Evolutionary conservation across 2,329 filamentous ascomycete genomes (phyloP), one percentile per base, ranked within the genome.

Genomic region (Cordyceps javanica): DNA sequence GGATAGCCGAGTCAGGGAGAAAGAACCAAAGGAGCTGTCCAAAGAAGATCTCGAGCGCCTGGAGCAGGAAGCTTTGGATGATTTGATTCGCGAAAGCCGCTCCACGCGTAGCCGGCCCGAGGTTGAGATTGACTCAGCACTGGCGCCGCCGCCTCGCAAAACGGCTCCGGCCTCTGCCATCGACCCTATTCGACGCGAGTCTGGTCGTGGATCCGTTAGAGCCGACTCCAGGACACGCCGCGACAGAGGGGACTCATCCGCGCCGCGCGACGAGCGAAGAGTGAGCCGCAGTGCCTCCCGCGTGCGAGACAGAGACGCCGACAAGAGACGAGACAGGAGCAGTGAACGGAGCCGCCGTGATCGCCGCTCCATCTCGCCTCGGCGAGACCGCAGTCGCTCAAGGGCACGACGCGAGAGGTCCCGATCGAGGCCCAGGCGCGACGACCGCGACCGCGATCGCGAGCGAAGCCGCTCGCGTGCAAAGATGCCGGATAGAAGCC

Each of bases 11-110:
- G 52, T 69, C 58, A 67, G 69, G 39, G 72, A 73, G 59, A 71
- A 68, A 58, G 73, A 78, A 13, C 48, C 58, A 67, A 78, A 82
- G 64, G 74, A 80, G 50, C 74, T 85, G 11, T 80, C 80, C 7
- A 79, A 82, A 60, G 82, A 85, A 62, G 81, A 85, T 39, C 76
- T 80, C 26, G 77, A 83, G 55, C 74, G 77, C 19, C 73, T 85
- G 8, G 82, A 85, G 63, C 77, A 79, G 63, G 80, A 83, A 62
- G 82, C 82, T 1, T 69, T 85, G 59, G 80, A 78, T 21, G 79
- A 85, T 60, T 73, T 85, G 14, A 68, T 85, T 13, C 75, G 82
- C n/a, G 82, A 85, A 63, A 84, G 81, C 68, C 82, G 77, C 44
- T 72, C 74, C 26, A 68, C 73, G 3, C 70, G 73, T 3, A 77